Evolutionary conservation across 164 flowering plant genomes (phyloP), one percentile per base, ranked within the genome.

Genomic region (Stephania japonica): DNA sequence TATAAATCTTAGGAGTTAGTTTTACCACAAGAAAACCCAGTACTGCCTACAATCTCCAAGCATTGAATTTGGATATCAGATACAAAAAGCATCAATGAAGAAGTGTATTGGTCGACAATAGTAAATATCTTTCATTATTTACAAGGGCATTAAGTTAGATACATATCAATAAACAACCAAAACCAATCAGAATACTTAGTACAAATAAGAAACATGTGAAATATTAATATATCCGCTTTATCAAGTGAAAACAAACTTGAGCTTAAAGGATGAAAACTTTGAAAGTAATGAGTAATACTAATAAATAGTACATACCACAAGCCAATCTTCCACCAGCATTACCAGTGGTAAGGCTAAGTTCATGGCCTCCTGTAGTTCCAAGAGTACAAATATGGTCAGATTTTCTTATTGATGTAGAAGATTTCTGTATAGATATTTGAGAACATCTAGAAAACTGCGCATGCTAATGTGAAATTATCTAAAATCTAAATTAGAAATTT

Each of bases 251-350:
- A 69, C 7, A 23, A 61, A 49, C 24, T 42, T 42, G 21, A 16
- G 42, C 24, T 27, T 43, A 10, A 7, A 19, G 25, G 65, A 32
- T 25, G 16, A 61, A 61, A 42, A 70, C 1, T 32, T 32, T 32
- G 38, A 32, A 32, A 32, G 38, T 32, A 32, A 69, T 10, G 63
- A 19, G 10, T 49, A 25, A 25, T 0, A 59, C 13, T 1, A 18
- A 8, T 59, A 26, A 68, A 7, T 47, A 65, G n/a, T 61, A 68
- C 94, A 77, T 92, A 92, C 98, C 98, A 78, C 98, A 94, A 63
- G 97, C 98, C 86, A 94, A 82, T 80, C 98, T 86, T 79, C 97
- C 98, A 26, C 97, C 98, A 27, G 97, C 98, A 85, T 94, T 94
- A 32, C 97, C 95, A 26, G 98, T 94, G 81, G 85, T 78, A 50